Evolutionary conservation across 108 stramenopile species (phyloP), one percentile per base, ranked within the genome.

Genomic region (Nitzschia sp.): DNA sequence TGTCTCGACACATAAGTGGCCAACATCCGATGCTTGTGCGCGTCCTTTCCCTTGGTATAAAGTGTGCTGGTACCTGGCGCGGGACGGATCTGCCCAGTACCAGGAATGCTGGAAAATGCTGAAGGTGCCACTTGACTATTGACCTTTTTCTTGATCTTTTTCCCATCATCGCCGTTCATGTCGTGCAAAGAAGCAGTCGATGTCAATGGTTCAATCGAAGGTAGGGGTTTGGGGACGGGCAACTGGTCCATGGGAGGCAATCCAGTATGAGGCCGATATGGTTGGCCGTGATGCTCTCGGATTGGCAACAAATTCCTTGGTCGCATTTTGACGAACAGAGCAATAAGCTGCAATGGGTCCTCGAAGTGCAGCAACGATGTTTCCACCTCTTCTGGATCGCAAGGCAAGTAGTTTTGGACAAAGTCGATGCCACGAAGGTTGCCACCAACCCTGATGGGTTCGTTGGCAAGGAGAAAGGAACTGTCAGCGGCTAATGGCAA

Each of bases 131-230:
- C 34, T 45, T 49, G 65, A 24, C 24, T 25, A 38, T 1, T 53
- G 25, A 46, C 55, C 48, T 65, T 76, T 57, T 78, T 78, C 32
- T 66, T 78, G 45, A 46, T 45, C 45, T 78, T 78, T 59, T 78
- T 78, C 15, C 46, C 21, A 4, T 57, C 65, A 28, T 66, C 66
- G 1, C 47, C 74, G 26, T 62, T 62, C n/a, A 23, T n/a, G 17
- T n/a, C 58, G 0, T 11, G 38, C 30, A 9, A 30, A 13, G 38
- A 23, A 59, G 61, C 59, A 45, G 13, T 60, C 4, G 36, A 27
- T 54, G 19, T 1, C 18, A 25, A 25, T 13, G 23, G 29, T 24
- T 23, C 59, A 33, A 67, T 58, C 21, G 30, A 48, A 8, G 33
- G 46, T 9, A 47, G 30, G 21, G 49, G 49, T 51, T 17, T 9